phyloP scores from a whole-genome alignment of 495 filamentous ascomycete species.

The Sporormia fimetaria region DNA sequence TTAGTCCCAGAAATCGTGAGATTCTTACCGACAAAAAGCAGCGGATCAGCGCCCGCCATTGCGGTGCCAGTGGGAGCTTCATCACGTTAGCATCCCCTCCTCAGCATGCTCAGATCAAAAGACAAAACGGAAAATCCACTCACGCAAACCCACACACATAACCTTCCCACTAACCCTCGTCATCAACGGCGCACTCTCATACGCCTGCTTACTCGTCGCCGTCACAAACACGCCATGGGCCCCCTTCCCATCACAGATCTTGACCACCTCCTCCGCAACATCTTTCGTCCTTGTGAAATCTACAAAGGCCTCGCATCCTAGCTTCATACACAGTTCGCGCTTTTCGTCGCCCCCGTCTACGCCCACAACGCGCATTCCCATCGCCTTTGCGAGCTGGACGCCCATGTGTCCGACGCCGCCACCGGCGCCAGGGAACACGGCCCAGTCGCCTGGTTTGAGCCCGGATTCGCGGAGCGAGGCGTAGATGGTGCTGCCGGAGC shows the following conservation, averaged over 20 bases:
- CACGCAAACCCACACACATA: slow-evolving; percentile 37
- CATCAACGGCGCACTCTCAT: slow-evolving; percentile 31
- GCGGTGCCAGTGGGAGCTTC: slow-evolving; percentile 8
- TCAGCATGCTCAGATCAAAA: too few relatives aligned
- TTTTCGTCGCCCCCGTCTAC: slow-evolving; percentile 39
- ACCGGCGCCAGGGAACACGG: slow-evolving; percentile 35
- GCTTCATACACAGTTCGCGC: slow-evolving; percentile 32
- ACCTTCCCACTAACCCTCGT: slow-evolving; percentile 35
- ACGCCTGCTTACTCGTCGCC: slow-evolving; percentile 35
- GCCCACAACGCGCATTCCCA: slow-evolving; percentile 45
- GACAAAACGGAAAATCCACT: not conserved
- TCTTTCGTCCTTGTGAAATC: slow-evolving; percentile 37
- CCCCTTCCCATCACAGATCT: slow-evolving; percentile 38
- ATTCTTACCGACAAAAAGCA: slow-evolving; percentile 36
- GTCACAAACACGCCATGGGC: slow-evolving; percentile 44
- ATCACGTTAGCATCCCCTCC: slow-evolving; percentile 20
- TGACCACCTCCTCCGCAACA: slow-evolving; percentile 33
- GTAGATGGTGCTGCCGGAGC: slow-evolving; percentile 33
- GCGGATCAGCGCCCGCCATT: slow-evolving; percentile 35
- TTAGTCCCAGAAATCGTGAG: slow-evolving; percentile 38
- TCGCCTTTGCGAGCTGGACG: slow-evolving; percentile 36
- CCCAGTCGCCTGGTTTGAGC: slow-evolving; percentile 34
- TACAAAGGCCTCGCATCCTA: slow-evolving; percentile 44
- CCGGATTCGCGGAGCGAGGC: slow-evolving; percentile 30
- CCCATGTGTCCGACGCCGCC: slow-evolving; percentile 34